These are phyloP conservation scores for Kalanchoe fedtschenkoi DNA, from an alignment of 164 flowering plant genomes.

Conservation along the genomic window DNA sequence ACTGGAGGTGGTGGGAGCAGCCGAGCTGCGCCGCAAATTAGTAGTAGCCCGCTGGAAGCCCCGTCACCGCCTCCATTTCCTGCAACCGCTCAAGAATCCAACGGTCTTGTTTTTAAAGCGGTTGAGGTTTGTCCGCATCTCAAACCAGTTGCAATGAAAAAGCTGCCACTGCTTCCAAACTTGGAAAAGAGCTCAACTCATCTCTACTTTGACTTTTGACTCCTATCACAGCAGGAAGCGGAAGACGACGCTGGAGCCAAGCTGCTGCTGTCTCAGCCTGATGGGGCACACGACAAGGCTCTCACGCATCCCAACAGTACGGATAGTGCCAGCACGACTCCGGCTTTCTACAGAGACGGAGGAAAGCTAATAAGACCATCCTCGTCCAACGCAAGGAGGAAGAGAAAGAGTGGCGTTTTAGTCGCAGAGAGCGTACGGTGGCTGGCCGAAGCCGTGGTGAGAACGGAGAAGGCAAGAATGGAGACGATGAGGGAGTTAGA, in stretches of 20 bases:
- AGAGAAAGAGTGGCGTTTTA: conserved; percentile 28
- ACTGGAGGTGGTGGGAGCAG: not conserved
- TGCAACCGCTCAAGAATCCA: conserved; percentile 25
- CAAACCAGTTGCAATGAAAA: not conserved
- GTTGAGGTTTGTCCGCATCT: conserved; percentile 41
- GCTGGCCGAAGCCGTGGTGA: conserved; percentile 65
- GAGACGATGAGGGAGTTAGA: conserved; percentile 78
- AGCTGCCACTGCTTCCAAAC: not conserved
- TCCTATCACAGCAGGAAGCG: conserved; percentile 18
- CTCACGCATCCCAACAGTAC: conserved; percentile 22
- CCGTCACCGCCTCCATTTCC: conserved; percentile 7
- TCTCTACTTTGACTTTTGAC: not conserved
- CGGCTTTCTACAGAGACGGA: conserved; percentile 30
- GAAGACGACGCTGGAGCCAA: conserved; percentile 28
- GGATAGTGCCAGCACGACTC: conserved; percentile 59
- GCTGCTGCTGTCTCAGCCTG: conserved; percentile 23
- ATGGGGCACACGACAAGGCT: conserved; percentile 21
- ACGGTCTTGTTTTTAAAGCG: conserved; percentile 27
- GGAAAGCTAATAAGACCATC: conserved; percentile 19
- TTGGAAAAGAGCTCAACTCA: too few relatives aligned
- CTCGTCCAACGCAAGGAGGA: conserved; percentile 17
- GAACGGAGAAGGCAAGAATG: conserved; percentile 64
- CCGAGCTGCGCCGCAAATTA: not conserved
- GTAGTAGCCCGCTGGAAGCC: conserved; percentile 13
- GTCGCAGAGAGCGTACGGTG: conserved; percentile 68